These are phyloP conservation scores for Rhizopogon roseolus DNA, from an alignment of 768 basidiomycete genomes.

Conservation along the genomic window DNA sequence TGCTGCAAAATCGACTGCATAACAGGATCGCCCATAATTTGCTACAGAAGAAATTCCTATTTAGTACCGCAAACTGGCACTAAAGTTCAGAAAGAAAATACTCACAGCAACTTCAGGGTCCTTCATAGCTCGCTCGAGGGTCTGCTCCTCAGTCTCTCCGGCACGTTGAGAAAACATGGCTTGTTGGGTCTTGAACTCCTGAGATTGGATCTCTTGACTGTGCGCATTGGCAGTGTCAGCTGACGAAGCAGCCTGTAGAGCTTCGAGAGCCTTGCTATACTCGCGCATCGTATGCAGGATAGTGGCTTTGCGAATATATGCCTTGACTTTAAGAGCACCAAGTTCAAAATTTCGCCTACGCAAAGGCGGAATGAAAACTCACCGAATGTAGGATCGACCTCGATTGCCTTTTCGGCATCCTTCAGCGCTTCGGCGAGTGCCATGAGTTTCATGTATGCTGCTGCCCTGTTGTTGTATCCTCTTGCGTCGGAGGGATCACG, in stretches of 20 bases:
- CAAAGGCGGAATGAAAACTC: constrained; percentile 15
- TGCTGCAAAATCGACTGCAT: constrained; percentile 96
- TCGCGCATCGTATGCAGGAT: constrained; percentile 91
- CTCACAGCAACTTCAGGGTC: constrained; percentile 93
- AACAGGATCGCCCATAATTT: constrained; percentile 84
- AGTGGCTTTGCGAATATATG: constrained; percentile 88
- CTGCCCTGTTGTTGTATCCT: constrained; percentile 98
- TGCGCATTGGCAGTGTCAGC: constrained; percentile 82
- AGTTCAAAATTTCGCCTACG: neutral
- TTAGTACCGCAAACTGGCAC: constrained; percentile 3
- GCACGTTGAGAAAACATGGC: constrained; percentile 76
- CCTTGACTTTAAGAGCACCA: constrained; percentile 56
- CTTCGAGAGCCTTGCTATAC: constrained; percentile 81
- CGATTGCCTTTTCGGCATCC: constrained; percentile 91
- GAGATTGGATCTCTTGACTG: constrained; percentile 73
- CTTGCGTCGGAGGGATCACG: constrained; percentile 85
- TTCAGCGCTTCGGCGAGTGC: constrained; percentile 95
- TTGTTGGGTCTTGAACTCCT: constrained; percentile 76
- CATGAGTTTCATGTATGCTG: constrained; percentile 91
- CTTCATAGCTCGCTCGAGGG: constrained; percentile 89
- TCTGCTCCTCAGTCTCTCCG: constrained; percentile 88
- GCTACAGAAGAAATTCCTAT: constrained; percentile 32
- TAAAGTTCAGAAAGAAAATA: constrained; percentile 12
- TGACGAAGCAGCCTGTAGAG: constrained; percentile 70
- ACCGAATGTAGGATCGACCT: constrained; percentile 84